Evolutionary conservation across 306 rosid species (phyloP), one percentile per base, ranked within the genome.

Genomic region (Ziziphus jujuba): DNA sequence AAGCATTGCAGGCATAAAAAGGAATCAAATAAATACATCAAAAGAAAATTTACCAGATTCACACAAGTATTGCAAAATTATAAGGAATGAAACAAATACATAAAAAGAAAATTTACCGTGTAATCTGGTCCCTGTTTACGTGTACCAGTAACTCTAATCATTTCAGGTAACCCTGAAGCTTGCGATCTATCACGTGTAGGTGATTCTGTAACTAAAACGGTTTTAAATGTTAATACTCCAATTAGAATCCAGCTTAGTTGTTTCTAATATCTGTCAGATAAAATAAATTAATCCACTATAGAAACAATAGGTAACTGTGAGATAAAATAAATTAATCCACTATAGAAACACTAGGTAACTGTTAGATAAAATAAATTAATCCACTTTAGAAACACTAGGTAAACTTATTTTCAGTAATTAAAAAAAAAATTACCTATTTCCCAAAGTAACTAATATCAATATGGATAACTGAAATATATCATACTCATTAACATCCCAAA

Each of bases 121-220:
- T 61, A 74, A 65, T 82, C 83, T 7, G 77, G 58, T 56, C 72
- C 72, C 66, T 72, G 80, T 43, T 79, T 72, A 66, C 76, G 80
- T 24, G 70, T 71, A 66, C 55, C 70, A 71, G 50, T 56, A 73
- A 76, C 63, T 70, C 75, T 87, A 34, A 65, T 75, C 66, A 69
- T 74, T 66, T 69, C 79, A 28, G 76, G 65, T 70, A 78, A 65
- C 59, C 80, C 82, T 7, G 59, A 67, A 54, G 82, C 73, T 75
- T 70, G 91, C 52, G 65, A 54, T 48, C 77, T 58, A 56, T 82
- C 84, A 73, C 63, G 73, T 69, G 75, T 71, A 35, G 83, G 76
- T 47, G 74, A 79, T 56, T 72, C 97, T 93, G 88, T 43, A 69
- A 63, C 65, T 22, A 65, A 71, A 61, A 35, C 15, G 63, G 68